Conservation (phyloP, 1,139 yeast genomes). For the Blastobotrys aristatus region DNA sequence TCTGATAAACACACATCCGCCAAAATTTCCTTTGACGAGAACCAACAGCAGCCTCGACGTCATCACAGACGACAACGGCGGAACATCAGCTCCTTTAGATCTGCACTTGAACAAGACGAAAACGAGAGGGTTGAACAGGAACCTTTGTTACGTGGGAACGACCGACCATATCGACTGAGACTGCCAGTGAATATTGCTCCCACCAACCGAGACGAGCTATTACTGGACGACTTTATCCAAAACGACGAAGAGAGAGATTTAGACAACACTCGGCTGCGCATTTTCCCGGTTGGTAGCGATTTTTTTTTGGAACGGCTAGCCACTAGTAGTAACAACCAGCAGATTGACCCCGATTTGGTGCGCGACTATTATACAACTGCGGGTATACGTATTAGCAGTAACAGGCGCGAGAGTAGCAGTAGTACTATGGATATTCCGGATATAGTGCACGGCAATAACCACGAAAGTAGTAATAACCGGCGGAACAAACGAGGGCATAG, state of each 20-base stretch:
- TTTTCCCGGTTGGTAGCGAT: too few relatives aligned
- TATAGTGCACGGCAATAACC: slow-evolving; percentile 10
- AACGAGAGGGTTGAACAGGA: too few relatives aligned
- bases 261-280: too few relatives aligned
- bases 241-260: neutral
- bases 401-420: neutral
- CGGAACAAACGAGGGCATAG: neutral
- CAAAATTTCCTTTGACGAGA: neutral
- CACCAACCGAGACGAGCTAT: neutral
- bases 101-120: neutral
- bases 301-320: too few relatives aligned
- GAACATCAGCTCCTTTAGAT: neutral
- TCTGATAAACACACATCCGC: neutral
- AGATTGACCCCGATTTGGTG: neutral
- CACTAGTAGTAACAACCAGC: too few relatives aligned
- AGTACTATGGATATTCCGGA: slow-evolving; percentile 11
- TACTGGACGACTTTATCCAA: neutral
- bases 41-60: neutral
- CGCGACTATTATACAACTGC: neutral
- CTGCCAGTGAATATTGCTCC: neutral
- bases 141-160: too few relatives aligned
- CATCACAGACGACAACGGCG: neutral
- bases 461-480: neutral
- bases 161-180: neutral
- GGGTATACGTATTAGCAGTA: too few relatives aligned